Base-by-base conservation (phyloP, 2,329 filamentous ascomycete genomes). In the Coniochaeta sp. region DNA sequence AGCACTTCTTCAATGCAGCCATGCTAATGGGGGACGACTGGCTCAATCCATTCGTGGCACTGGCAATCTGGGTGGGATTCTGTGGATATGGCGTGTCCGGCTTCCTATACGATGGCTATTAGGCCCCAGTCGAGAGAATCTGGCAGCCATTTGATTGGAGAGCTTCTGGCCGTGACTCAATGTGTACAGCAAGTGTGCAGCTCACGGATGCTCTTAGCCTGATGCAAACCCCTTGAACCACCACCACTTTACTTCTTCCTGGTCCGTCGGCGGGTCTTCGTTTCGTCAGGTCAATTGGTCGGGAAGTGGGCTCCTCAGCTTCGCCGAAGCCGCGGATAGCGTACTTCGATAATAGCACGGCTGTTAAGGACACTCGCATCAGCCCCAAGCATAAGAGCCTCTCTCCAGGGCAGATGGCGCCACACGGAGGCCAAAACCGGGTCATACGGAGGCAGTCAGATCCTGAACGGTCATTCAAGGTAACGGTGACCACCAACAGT, bases 261-360 rank as follows among this genome's bases (percentile, higher is more conserved):
- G n/a, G 36, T 33, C 38, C 24, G 17, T 33, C 57, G 33, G 38
- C 44, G 57, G 57, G 57, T 44, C 54, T 50, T 31, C 28, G 24
- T 58, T 58, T 50, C 36, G 57, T 47, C 57, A 44, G 40, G 47
- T 34, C n/a, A 34, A 9, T n/a, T 34, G n/a, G n/a, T 36, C 38
- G n/a, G 34, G 34, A 43, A 34, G 22, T 36, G 36, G 44, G 57
- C 24, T 17, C 43, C 40, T 58, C 38, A 58, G 57, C 57, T 58
- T 43, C 36, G 57, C 57, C 57, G 26, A 58, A 47, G 57, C 57
- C 57, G 57, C 44, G 24, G 17, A 31, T 58, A 50, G 57, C 44
- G 57, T 44, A 43, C 54, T 3, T 5, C n/a, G 54, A 56, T 56
- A 56, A 56, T 56, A 56, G 19, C 6, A 56, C 19, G 31, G 31